Evolutionary conservation across 441 rosid genomes (phyloP), one percentile per base, ranked within the genome.

Genomic region (Adansonia rubrostipa): DNA sequence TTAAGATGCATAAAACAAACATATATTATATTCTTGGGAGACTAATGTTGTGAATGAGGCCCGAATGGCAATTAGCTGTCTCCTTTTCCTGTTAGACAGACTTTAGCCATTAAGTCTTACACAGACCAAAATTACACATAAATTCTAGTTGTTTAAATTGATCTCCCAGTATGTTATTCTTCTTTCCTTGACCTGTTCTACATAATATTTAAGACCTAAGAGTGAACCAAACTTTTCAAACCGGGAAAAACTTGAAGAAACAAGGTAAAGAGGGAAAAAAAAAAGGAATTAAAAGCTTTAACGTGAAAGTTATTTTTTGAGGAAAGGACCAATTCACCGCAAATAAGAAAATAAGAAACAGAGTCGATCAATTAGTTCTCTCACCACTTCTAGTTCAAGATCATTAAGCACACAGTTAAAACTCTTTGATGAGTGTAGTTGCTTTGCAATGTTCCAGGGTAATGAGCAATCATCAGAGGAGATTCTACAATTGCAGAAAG

Each of bases 331-430:
- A 68, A 20, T 45, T 45, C 3, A 47, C 9, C 4, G 9, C 6
- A 68, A 19, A 47, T 5, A 45, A 19, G 20, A 36, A 20, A 19
- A 45, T 45, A 47, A 68, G 9, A 68, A 68, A 68, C 54, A 19
- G 5, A 68, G 11, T 28, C 33, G 17, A 71, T 71, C 71, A 74
- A 70, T 57, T 36, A 20, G 10, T 45, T 76, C 51, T 78, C 89
- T 85, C 83, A 88, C 94, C 84, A 77, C 83, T 80, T 85, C 80
- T 81, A 70, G 70, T 79, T 82, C 85, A 58, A 79, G 62, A 54
- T 83, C 88, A 82, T 84, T 73, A 53, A 75, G 50, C 71, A 57
- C 78, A 80, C 14, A 51, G 71, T 65, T 62, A 60, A 24, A 77
- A 28, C 73, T 82, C 77, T 73, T 78, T 66, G 82, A 83, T 11